These are phyloP conservation scores for Colletotrichum filicis DNA, from an alignment of 2,329 filamentous ascomycete species.

Conservation along the genomic window DNA sequence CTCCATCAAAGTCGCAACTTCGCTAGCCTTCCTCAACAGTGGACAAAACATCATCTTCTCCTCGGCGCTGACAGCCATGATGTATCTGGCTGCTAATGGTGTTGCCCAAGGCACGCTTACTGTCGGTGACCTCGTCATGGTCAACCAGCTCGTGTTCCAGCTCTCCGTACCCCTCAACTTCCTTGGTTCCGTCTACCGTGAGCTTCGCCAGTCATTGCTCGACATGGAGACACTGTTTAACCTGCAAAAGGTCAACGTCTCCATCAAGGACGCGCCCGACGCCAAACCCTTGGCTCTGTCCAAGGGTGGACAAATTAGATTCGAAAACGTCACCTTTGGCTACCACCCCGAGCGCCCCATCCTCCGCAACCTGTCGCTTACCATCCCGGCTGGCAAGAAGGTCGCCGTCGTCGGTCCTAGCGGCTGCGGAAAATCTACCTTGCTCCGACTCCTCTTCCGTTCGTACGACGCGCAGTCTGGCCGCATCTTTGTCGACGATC, in stretches of 20 bases:
- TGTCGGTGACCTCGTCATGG: constrained; percentile 97
- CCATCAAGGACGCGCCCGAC: constrained; percentile 80
- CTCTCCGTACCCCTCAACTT: constrained; percentile 97
- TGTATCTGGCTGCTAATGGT: constrained; percentile 94
- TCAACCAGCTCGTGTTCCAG: constrained; percentile 98
- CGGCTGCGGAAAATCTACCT: constrained; percentile 95
- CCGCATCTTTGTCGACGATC: constrained; percentile 89
- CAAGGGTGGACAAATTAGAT: constrained; percentile 87
- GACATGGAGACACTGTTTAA: constrained; percentile 99
- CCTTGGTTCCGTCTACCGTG: constrained; percentile 95
- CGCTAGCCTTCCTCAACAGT: constrained; percentile 89
- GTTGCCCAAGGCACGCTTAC: constrained; percentile 85
- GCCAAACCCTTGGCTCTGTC: constrained; percentile 79
- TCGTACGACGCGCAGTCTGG: constrained; percentile 92
- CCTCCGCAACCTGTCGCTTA: constrained; percentile 83
- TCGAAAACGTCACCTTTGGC: constrained; percentile 95
- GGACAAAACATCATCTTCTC: constrained; percentile 99
- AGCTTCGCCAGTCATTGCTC: constrained; percentile 90
- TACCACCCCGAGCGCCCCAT: constrained; percentile 91
- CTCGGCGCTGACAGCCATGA: constrained; percentile 92
- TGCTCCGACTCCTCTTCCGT: constrained; percentile 90
- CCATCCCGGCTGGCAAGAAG: constrained; percentile 95
- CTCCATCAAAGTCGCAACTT: constrained; percentile 97
- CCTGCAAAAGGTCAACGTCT: constrained; percentile 94
- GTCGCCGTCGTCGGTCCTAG: constrained; percentile 95